These are phyloP conservation scores for Apiospora saccharicola DNA, from an alignment of 2,329 filamentous ascomycete species.

Conservation along the genomic window DNA sequence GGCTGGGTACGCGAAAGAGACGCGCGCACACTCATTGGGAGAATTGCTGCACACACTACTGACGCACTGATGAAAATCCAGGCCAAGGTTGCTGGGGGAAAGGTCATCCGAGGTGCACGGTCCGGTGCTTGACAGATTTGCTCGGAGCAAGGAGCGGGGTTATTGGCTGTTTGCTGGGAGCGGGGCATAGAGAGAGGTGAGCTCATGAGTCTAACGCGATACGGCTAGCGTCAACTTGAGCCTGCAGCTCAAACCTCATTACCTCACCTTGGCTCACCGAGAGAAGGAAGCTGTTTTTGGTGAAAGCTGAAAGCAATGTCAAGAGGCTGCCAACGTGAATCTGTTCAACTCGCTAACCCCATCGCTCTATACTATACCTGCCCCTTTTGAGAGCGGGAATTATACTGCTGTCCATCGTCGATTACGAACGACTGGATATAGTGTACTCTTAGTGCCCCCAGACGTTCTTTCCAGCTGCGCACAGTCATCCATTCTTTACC, in stretches of 20 bases:
- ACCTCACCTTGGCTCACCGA: constrained; percentile 12
- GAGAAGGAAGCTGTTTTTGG: neutral
- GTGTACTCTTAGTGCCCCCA: neutral
- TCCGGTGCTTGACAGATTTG: neutral
- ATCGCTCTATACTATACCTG: neutral
- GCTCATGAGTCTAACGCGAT: neutral
- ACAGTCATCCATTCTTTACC: neutral
- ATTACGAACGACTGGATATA: neutral
- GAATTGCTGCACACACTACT: constrained; percentile 1
- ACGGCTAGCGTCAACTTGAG: neutral
- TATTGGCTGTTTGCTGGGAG: constrained; percentile 10
- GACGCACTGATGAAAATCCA: constrained; percentile 5
- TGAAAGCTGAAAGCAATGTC: neutral
- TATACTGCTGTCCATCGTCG: neutral
- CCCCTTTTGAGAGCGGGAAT: neutral
- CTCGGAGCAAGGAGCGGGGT: neutral
- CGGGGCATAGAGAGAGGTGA: neutral
- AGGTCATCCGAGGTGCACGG: constrained; percentile 4
- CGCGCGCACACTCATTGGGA: neutral
- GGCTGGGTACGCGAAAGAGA: neutral
- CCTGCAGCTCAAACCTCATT: neutral
- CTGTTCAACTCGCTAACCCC: neutral
- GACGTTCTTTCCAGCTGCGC: neutral
- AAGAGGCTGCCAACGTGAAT: neutral
- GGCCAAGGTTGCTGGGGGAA: neutral